Base-by-base conservation (phyloP, 1,284 basidiomycete species). In the Erythrobasidium hasegawianum region DNA sequence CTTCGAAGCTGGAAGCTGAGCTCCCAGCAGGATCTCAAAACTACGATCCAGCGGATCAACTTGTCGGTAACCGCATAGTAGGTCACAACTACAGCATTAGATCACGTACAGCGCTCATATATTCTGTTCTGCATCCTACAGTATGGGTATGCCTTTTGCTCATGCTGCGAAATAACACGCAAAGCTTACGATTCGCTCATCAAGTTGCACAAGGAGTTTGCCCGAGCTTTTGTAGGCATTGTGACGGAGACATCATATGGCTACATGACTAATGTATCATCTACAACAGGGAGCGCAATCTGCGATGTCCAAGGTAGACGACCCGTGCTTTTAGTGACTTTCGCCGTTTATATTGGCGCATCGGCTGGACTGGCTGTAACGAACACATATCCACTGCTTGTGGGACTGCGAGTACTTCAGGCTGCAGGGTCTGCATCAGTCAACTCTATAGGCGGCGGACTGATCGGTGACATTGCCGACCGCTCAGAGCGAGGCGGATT, bases 31-130 rank as follows among this genome's bases (percentile, higher is more conserved):
- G 86, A 80, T 1, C 87, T 90, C 69, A 71, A 84, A 70, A 83
- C 85, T 67, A 83, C 84, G 0, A 80, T 81, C 2, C 86, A 88
- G 70, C 77, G 85, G 18, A 87, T 89, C 50, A 88, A 90, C 72
- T 73, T 90, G 39, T 87, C 87, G 0, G 71, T 72, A 14, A 67
- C 64, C 29, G 49, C 50, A 10, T 70, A 67, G 50, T 57, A 66
- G 83, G 78, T 89, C 33, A 11, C 40, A 41, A 10, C 11, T n/a
- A 11, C 40, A 41, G 10, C 40, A 41, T 41, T 10, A 10, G n/a
- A 41, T 41, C 40, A 41, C 40, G 40, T 11, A 10, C 11, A 11
- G 40, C 10, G 40, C 40, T 41, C 11, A 41, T 41, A 10, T 10
- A 10, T 10, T 41, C 40, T 41, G 40, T 41, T 41, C n/a, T 41